Base-by-base conservation (phyloP, 2,329 filamentous ascomycete species). In the Xylariaceae sp. region DNA sequence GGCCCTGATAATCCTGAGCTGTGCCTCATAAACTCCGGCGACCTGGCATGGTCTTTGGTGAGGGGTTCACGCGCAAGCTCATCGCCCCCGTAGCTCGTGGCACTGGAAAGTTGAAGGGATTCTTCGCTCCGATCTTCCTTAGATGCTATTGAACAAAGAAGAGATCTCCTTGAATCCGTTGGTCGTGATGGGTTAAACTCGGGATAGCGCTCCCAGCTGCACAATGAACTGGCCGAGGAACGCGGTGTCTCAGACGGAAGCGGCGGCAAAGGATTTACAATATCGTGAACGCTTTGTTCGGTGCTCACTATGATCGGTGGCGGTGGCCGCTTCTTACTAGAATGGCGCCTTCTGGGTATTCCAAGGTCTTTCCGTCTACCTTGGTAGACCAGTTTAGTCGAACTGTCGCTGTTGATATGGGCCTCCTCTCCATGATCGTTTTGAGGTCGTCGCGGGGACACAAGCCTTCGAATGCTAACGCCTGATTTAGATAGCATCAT, bases 151-250 rank as follows among this genome's bases (percentile, higher is more conserved):
- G 68, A 69, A 73, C 74, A 75, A 71, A 74, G 72, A 56, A 67
- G 65, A 14, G 69, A 70, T 44, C 68, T 69, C 62, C 64, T 67
- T 61, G 61, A 67, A 54, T 67, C 65, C 54, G 64, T 67, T 51
- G 70, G 59, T 18, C 63, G 59, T 29, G 65, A 62, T 20, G 65
- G 65, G 50, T 66, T 66, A 41, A 48, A 61, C 50, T 69, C 69
- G 49, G 57, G 67, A 62, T 74, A 70, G 60, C 68, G 71, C 41
- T 79, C 74, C 53, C 68, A 76, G 59, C 74, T 78, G 63, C 74
- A 77, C 65, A 80, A 75, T 67, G 79, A 81, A 60, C 74, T 78
- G 44, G 71, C 72, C 20, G 78, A 76, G 18, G 77, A 77, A 55
- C 73, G 69, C 44, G 73, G 70, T 12, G 70, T 73, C 48, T 70